Base-by-base conservation (phyloP, 2,329 filamentous ascomycete genomes). In the Fusarium nematophilum region DNA sequence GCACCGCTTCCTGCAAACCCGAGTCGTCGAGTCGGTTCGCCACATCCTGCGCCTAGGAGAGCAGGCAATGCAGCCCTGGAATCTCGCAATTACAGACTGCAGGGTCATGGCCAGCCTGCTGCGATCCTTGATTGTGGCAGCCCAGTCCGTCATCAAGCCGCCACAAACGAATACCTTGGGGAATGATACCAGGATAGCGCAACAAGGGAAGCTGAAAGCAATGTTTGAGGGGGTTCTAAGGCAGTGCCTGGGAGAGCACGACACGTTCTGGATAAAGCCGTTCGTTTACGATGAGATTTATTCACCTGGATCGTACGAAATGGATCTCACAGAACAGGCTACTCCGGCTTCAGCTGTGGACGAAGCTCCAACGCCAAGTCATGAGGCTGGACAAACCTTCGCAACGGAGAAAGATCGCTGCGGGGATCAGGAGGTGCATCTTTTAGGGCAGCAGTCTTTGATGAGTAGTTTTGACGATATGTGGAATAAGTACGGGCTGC, bases 401-500 rank as follows among this genome's bases (percentile, higher is more conserved):
- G n/a, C n/a, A n/a, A n/a, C n/a, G n/a, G n/a, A n/a, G n/a, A n/a
- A n/a, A n/a, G n/a, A n/a, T n/a, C n/a, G n/a, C n/a, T 9, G 37
- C 21, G 4, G 13, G 6, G 5, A 14, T 5, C 18, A 40, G 5
- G 37, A 27, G 8, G 9, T 13, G 14, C 21, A 40, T 3, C 15
- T 27, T 4, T 26, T 40, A n/a, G 37, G 26, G 37, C 21, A 40
- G 21, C n/a, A 26, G 17, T 15, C 10, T 2, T 13, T 40, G 6
- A n/a, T 40, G 6, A 40, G 15, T 40, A 26, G 25, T 11, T 40
- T 40, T 17, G 37, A 40, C 15, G 37, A 40, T 9, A 40, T 40
- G 37, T 40, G 37, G 37, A 40, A 40, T 15, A 40, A 14, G 21
- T n/a, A n/a, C n/a, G n/a, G n/a, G n/a, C n/a, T n/a, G n/a, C n/a